phyloP scores from a whole-genome alignment of 169 alveolate genomes.

The Plasmodium malariae region DNA sequence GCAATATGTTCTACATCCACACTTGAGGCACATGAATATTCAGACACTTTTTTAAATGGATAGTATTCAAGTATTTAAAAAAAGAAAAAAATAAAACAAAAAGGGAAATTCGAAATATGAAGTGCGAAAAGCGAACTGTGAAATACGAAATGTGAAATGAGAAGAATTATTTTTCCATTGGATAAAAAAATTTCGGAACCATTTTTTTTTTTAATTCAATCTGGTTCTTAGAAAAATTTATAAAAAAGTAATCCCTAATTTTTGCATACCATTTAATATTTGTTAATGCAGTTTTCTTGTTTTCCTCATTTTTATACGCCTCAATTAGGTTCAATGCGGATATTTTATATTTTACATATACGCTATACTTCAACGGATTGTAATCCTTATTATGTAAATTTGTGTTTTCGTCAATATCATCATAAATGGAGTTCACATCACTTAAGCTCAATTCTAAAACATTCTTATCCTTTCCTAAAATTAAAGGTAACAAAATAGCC shows the following conservation, averaged over 20 bases:
- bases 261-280: conserved; percentile 73
- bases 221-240: conserved; percentile 62
- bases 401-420: conserved; percentile 35
- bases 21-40: too few species aligned
- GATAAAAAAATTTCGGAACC: conserved; percentile 73
- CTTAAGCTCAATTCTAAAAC: conserved; percentile 71
- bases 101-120: too few species aligned
- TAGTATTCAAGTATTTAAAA: too few species aligned
- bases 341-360: conserved; percentile 56
- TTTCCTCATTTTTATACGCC: conserved; percentile 56
- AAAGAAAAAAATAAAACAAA: too few species aligned
- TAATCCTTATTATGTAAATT: conserved; percentile 68
- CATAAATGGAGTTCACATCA: conserved; percentile 69
- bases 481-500: not conserved
- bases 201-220: conserved; percentile 60
- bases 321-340: conserved; percentile 74
- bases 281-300: conserved; percentile 73
- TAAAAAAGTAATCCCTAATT: conserved; percentile 73
- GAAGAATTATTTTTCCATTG: conserved; percentile 38
- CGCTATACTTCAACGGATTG: conserved; percentile 59
- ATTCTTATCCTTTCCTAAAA: conserved; percentile 51
- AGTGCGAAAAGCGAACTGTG: too few species aligned
- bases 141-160: too few species aligned
- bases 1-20: too few species aligned
- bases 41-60: too few species aligned